Conservation (phyloP, 2,329 filamentous ascomycete species). For the Epichloe typhina region DNA sequence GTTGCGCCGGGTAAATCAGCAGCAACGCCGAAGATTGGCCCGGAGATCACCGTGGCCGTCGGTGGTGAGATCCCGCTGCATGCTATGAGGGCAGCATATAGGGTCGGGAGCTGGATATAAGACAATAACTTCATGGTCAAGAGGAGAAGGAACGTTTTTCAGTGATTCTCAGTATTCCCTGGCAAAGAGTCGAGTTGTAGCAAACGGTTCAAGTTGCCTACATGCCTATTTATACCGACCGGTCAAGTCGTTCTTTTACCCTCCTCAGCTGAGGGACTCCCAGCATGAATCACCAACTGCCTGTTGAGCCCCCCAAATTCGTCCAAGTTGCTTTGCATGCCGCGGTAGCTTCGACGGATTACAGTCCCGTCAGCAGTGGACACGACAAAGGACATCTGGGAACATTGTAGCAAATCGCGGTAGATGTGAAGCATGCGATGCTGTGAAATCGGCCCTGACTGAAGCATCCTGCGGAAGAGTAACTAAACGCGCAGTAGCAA, state of each 20-base stretch:
- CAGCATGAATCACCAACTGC: neutral
- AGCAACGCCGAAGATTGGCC: constrained; percentile 8
- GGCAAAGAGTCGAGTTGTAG: neutral
- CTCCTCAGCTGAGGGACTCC: neutral
- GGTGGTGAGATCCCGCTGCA: neutral
- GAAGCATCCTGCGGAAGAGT: too few relatives aligned
- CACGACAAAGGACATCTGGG: neutral
- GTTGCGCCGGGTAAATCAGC: constrained; percentile 9
- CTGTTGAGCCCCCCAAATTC: neutral
- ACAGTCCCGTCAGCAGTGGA: neutral
- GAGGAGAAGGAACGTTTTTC: neutral
- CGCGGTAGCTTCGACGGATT: neutral
- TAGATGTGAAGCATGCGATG: neutral
- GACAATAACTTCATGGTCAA: neutral
- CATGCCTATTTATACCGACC: neutral
- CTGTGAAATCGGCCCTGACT: neutral
- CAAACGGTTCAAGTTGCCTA: too few relatives aligned
- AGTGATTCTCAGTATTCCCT: neutral
- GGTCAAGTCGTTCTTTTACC: neutral
- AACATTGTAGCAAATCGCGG: neutral
- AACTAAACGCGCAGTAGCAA: too few relatives aligned
- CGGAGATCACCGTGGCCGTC: constrained; percentile 9
- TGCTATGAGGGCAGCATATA: neutral
- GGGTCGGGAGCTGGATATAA: neutral
- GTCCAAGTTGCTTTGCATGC: neutral